These are phyloP conservation scores for Jamesozyma lodderae DNA, from an alignment of 805 yeast genomes.

Conservation along the genomic window DNA sequence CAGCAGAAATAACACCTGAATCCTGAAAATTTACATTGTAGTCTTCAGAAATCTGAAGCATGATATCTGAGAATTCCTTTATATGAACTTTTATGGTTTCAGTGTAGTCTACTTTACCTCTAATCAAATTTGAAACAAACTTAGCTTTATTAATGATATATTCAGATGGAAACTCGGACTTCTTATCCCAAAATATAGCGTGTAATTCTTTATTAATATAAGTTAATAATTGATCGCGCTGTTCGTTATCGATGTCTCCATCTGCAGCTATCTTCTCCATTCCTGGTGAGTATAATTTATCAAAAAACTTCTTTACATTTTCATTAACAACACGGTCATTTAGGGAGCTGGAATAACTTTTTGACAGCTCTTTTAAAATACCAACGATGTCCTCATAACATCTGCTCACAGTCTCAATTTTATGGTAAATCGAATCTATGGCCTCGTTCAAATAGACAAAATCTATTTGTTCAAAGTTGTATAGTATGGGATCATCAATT, in stretches of 20 bases:
- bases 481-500: constrained; percentile 17
- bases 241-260: constrained; percentile 16
- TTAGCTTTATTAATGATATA: constrained; percentile 21
- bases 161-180: constrained; percentile 16
- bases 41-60: constrained; percentile 39
- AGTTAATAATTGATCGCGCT: constrained; percentile 17
- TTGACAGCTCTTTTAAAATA: constrained; percentile 41
- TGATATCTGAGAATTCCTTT: constrained; percentile 34
- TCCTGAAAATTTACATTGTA: constrained; percentile 76
- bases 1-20: constrained; percentile 56
- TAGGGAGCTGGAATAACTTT: constrained; percentile 70
- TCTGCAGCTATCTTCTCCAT: constrained; percentile 16
- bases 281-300: constrained; percentile 25
- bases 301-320: constrained; percentile 47
- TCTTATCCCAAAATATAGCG: constrained; percentile 14
- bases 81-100: constrained; percentile 15
- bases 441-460: constrained; percentile 7
- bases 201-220: constrained; percentile 25
- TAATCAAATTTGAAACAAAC: constrained; percentile 19
- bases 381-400: constrained; percentile 18
- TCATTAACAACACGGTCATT: constrained; percentile 81
- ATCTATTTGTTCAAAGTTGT: constrained; percentile 15
- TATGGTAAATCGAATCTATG: constrained; percentile 9
- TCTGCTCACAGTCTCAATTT: constrained; percentile 15
- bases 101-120: constrained; percentile 18